These are phyloP conservation scores for Candida peoriensis DNA, from an alignment of 805 yeast species.

Conservation along the genomic window DNA sequence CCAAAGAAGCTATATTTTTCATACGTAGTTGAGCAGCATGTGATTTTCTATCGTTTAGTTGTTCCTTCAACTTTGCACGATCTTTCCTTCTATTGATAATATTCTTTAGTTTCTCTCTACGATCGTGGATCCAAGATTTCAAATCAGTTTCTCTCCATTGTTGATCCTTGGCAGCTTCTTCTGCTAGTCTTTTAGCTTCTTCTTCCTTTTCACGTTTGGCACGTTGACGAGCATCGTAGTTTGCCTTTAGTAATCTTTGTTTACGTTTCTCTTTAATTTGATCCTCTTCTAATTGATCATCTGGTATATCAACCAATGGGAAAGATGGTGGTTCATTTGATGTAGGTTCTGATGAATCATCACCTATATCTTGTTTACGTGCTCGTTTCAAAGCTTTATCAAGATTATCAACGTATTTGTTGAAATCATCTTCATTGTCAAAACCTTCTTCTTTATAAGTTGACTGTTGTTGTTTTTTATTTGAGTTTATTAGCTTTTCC, in stretches of 20 bases:
- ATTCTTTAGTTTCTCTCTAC: conserved; percentile 54
- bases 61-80: conserved; percentile 63
- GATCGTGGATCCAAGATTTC: conserved; percentile 72
- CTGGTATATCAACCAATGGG: conserved; percentile 79
- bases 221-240: conserved; percentile 81
- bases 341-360: conserved; percentile 44
- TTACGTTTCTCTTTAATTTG: conserved; percentile 82
- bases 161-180: conserved; percentile 58
- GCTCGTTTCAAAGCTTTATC: conserved; percentile 70
- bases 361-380: conserved; percentile 59
- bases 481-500: conserved; percentile 43
- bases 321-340: conserved; percentile 45
- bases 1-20: conserved; percentile 85
- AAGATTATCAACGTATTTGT: conserved; percentile 56
- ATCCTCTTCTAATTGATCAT: conserved; percentile 73
- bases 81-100: conserved; percentile 64
- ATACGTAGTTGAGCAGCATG: conserved; percentile 88
- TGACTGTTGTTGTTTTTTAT: conserved; percentile 48
- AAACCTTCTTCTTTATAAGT: conserved; percentile 70
- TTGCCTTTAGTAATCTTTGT: conserved; percentile 78
- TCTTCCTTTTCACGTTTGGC: conserved; percentile 73
- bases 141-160: conserved; percentile 76
- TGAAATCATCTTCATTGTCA: conserved; percentile 66
- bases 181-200: conserved; percentile 55
- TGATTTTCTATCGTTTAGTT: conserved; percentile 83